Evolutionary conservation across 495 filamentous ascomycete species (phyloP), one percentile per base, ranked within the genome.

Genomic region (Neurospora sp.): DNA sequence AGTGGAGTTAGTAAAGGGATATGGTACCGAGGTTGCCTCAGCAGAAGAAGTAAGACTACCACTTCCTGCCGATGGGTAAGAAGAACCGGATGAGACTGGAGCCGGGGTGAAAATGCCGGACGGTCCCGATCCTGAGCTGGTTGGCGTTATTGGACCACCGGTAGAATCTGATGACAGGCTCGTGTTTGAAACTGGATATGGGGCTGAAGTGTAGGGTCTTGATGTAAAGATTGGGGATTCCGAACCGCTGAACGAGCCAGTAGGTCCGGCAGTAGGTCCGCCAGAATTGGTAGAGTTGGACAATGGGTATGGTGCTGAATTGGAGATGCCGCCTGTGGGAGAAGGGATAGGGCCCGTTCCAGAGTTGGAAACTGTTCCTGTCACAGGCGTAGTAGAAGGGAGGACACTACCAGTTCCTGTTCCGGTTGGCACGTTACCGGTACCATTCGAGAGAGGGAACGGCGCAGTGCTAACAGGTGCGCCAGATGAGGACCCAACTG

Each of bases 241-340:
- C 10, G 74, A 59, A 53, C 69, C 47, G 18, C 72, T 18, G 3
- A 71, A 39, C 35, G 70, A 38, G 9, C 65, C 74, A 65, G 76
- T 77, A 38, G 78, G 70, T 1, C 72, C 77, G 41, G 73, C 39
- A 68, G 78, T 79, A 38, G 78, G 73, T 4, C 73, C 77, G 39
- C 73, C 39, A 18, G 61, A 37, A 22, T 35, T 41, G 40, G 74
- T 80, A 10, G 59, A 75, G 73, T 81, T 81, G 1, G 74, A 75
- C 27, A 74, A 68, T 18, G 80, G 75, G 44, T 77, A 80, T 8
- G 78, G 74, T 20, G 73, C 74, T n/a, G 80, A 78, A 9, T 71
- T 74, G 3, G 77, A 74, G 14, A 69, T 35, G 6, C 37, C 12
- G 4, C 20, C 16, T 41, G 39, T 72, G 16, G 73, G 69, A 14